Evolutionary conservation across 2,329 filamentous ascomycete genomes (phyloP).

Genomic region (Colletotrichum viniferum): DNA sequence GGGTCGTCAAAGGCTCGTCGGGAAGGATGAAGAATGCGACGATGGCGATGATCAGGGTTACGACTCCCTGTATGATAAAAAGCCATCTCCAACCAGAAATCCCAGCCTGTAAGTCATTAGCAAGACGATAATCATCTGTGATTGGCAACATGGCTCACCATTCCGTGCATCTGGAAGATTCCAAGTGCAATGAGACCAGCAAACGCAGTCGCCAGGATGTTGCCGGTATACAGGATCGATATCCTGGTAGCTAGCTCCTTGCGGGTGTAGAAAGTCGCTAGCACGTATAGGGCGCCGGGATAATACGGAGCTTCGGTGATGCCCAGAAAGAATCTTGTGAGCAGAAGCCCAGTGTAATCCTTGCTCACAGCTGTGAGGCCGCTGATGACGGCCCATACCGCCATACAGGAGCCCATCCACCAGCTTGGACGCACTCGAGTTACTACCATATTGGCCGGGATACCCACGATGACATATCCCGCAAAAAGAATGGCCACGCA

Average conservation of each 20-base stretch:
- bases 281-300: constrained; percentile 29
- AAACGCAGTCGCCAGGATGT: constrained; percentile 30
- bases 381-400: constrained; percentile 30
- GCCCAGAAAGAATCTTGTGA: constrained; percentile 30
- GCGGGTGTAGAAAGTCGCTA: constrained; percentile 34
- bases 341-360: constrained; percentile 27
- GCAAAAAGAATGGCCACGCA: constrained; percentile 22
- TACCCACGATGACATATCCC: constrained; percentile 33
- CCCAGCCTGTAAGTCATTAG: not conserved
- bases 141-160: too few relatives aligned
- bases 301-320: constrained; percentile 34
- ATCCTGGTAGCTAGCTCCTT: constrained; percentile 32
- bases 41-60: constrained; percentile 20
- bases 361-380: constrained; percentile 30
- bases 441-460: constrained; percentile 24
- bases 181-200: constrained; percentile 30
- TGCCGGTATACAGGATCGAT: constrained; percentile 31
- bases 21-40: constrained; percentile 22
- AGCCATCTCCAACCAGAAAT: constrained; percentile 76
- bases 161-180: constrained; percentile 32
- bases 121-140: too few relatives aligned
- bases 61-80: constrained; percentile 75
- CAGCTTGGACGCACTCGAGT: constrained; percentile 11
- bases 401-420: constrained; percentile 20
- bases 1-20: constrained; percentile 38